Conservation (phyloP, 352 stramenopile species). For the Phytophthora idaei region DNA sequence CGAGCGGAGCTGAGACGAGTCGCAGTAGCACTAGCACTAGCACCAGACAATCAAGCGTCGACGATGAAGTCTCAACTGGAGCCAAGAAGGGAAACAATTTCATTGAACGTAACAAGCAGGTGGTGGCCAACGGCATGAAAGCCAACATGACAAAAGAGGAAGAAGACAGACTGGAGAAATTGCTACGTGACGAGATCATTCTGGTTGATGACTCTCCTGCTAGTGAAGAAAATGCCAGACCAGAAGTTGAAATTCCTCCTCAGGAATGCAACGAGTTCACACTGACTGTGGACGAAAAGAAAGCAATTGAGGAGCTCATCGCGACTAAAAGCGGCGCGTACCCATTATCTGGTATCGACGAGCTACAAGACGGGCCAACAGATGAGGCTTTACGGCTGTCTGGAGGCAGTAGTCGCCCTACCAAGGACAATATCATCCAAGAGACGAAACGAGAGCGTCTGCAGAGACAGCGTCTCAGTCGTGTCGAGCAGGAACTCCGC, state of each 20-base stretch:
- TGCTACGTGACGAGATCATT: conserved; percentile 37
- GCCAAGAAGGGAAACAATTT: conserved; percentile 41
- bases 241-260: neutral
- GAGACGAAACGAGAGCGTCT: conserved; percentile 50
- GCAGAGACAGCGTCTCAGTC: conserved; percentile 49
- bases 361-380: conserved; percentile 25
- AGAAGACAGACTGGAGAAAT: conserved; percentile 42
- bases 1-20: conserved; percentile 12
- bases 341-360: conserved; percentile 41
- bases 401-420: neutral
- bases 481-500: conserved; percentile 61
- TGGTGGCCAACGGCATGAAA: conserved; percentile 57
- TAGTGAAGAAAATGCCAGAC: conserved; percentile 5
- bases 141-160: conserved; percentile 64
- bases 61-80: conserved; percentile 1
- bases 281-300: conserved; percentile 43
- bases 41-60: conserved; percentile 1
- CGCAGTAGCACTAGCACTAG: conserved; percentile 12
- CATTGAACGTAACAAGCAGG: conserved; percentile 59
- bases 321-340: conserved; percentile 34
- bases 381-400: conserved; percentile 4
- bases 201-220: neutral
- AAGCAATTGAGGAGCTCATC: conserved; percentile 58
- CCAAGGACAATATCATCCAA: conserved; percentile 50
- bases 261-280: conserved; percentile 45